Conservation (phyloP, 495 filamentous ascomycete species). For the Acidiella bohemica region DNA sequence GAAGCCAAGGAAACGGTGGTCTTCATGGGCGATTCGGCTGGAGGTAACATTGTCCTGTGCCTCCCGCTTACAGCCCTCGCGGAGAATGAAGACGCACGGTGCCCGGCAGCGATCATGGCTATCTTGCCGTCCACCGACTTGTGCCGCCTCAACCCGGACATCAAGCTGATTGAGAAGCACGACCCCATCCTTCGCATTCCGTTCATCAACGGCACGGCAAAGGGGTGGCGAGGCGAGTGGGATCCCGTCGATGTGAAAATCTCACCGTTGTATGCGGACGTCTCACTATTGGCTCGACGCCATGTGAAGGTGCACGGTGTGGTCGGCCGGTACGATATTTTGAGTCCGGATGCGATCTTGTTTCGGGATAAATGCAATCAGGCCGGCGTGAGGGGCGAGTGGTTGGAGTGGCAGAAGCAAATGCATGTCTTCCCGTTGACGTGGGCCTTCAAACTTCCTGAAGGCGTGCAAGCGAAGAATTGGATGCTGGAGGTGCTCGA, state of each 20-base stretch:
- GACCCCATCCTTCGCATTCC: constrained; percentile 29
- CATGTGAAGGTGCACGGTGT: constrained; percentile 30
- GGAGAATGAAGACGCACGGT: background rate
- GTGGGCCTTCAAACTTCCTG: constrained; percentile 26
- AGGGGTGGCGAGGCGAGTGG: constrained; percentile 25
- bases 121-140: constrained; percentile 32
- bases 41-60: constrained; percentile 27
- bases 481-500: constrained; percentile 29
- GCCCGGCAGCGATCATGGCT: constrained; percentile 21
- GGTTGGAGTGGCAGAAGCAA: constrained; percentile 36
- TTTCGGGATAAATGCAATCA: constrained; percentile 26
- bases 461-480: constrained; percentile 26
- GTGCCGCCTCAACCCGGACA: constrained; percentile 27
- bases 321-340: constrained; percentile 28
- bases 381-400: constrained; percentile 28
- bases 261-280: constrained; percentile 26
- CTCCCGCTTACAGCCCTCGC: constrained; percentile 25
- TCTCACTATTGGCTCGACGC: constrained; percentile 16
- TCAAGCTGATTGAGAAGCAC: constrained; percentile 20
- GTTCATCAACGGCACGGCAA: constrained; percentile 25
- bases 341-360: constrained; percentile 27
- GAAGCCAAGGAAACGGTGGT: constrained; percentile 20
- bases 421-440: constrained; percentile 36
- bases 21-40: constrained; percentile 25
- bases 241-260: constrained; percentile 21